Conservation (phyloP, 345 rosid species). For the Geranium brycei region DNA sequence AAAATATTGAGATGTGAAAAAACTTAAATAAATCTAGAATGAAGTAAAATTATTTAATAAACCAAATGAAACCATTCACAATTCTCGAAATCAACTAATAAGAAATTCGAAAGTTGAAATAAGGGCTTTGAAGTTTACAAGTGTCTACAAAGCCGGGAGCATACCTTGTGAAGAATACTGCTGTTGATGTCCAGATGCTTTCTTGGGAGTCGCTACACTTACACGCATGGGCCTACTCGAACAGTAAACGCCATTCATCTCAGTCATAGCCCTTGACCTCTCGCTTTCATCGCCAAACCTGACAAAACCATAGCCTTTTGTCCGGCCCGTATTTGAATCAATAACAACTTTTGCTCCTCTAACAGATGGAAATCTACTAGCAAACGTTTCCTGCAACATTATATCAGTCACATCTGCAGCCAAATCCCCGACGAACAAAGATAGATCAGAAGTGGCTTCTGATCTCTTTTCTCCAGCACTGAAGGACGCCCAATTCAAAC, state of each 20-base stretch:
- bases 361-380: slow-evolving; percentile 62
- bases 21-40: too few species aligned
- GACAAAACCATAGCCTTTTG: slow-evolving; percentile 96
- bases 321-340: slow-evolving; percentile 73
- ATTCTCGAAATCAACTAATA: too few species aligned
- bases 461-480: slow-evolving; percentile 65
- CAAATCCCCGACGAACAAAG: slow-evolving; percentile 88
- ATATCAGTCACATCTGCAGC: slow-evolving; percentile 86
- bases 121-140: too few species aligned
- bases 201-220: slow-evolving; percentile 84
- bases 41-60: too few species aligned
- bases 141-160: neutral
- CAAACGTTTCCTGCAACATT: slow-evolving; percentile 63
- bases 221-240: slow-evolving; percentile 84
- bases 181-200: slow-evolving; percentile 62
- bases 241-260: slow-evolving; percentile 87
- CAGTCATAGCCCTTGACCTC: slow-evolving; percentile 74
- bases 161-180: slow-evolving; percentile 90
- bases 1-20: too few species aligned
- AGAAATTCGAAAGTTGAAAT: too few species aligned
- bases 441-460: slow-evolving; percentile 64
- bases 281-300: slow-evolving; percentile 86
- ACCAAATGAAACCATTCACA: too few species aligned
- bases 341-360: slow-evolving; percentile 91
- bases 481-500: slow-evolving; percentile 90